Conservation (phyloP, 2,329 filamentous ascomycete genomes). For the Colletotrichum sp. region DNA sequence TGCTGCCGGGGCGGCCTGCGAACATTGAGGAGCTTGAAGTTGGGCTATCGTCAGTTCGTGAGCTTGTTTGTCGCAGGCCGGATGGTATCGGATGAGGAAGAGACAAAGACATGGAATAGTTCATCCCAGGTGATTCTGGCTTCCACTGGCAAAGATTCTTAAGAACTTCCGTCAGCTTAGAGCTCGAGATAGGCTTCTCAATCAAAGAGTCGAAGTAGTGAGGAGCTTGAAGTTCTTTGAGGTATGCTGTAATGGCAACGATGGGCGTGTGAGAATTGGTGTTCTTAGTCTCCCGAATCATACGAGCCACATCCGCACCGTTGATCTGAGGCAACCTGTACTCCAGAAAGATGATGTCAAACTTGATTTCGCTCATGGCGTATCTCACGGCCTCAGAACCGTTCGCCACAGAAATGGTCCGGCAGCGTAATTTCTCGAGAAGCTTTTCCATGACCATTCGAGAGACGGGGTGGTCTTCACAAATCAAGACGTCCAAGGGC, state of each 20-base stretch:
- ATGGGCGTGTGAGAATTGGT: conserved; percentile 94
- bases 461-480: conserved; percentile 96
- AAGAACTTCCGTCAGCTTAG: conserved; percentile 88
- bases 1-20: conserved; percentile 72
- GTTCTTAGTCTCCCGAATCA: conserved; percentile 97
- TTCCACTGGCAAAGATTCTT: conserved; percentile 94
- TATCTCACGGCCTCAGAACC: conserved; percentile 92
- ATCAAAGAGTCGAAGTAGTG: conserved; percentile 96
- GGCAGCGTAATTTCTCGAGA: conserved; percentile 91
- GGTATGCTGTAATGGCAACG: conserved; percentile 93
- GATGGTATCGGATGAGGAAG: conserved; percentile 67
- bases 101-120: conserved; percentile 45
- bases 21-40: conserved; percentile 79
- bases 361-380: conserved; percentile 96
- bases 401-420: conserved; percentile 89
- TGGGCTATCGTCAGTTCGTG: conserved; percentile 78
- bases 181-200: conserved; percentile 93
- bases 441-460: conserved; percentile 99
- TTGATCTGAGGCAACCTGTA: conserved; percentile 95
- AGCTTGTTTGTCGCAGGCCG: conserved; percentile 67
- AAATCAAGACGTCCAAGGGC: conserved; percentile 92
- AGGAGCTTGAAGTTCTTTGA: conserved; percentile 94
- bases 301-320: conserved; percentile 92
- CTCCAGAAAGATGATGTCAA: conserved; percentile 98
- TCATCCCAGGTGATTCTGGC: conserved; percentile 63